Conservation (phyloP, 2,329 filamentous ascomycete genomes). For the Fusarium keratoplasticum region DNA sequence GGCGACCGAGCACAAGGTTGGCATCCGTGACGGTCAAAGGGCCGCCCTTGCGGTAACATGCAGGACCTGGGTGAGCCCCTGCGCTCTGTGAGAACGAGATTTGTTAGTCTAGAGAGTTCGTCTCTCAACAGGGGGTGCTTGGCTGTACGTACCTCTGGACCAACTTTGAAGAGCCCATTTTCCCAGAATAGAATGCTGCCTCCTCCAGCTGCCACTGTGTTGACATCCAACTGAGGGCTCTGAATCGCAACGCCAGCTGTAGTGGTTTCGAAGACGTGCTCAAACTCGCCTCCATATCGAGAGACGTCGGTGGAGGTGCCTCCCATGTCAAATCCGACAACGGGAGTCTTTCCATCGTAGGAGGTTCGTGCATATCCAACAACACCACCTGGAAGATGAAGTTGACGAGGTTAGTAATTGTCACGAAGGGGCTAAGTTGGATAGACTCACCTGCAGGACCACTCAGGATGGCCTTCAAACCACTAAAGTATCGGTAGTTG, state of each 20-base stretch:
- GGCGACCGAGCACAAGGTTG: conserved; percentile 73
- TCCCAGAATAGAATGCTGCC: conserved; percentile 70
- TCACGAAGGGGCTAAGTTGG: conserved; percentile 71
- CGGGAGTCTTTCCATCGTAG: conserved; percentile 73
- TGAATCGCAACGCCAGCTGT: conserved; percentile 77
- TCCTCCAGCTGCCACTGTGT: conserved; percentile 69
- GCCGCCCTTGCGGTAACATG: conserved; percentile 76
- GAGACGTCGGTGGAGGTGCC: conserved; percentile 80
- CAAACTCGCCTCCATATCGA: conserved; percentile 74
- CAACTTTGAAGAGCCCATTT: conserved; percentile 77
- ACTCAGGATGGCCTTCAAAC: conserved; percentile 33
- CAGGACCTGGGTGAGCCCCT: conserved; percentile 74
- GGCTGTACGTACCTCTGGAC: conserved; percentile 54
- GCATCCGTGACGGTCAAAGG: conserved; percentile 78
- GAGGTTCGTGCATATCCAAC: conserved; percentile 77
- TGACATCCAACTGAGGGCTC: conserved; percentile 78
- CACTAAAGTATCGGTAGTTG: conserved; percentile 38
- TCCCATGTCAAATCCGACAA: conserved; percentile 62
- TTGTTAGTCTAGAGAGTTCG: not conserved
- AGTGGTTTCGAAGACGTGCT: conserved; percentile 78
- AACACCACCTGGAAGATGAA: conserved; percentile 75
- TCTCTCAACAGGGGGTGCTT: not conserved
- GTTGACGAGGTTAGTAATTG: conserved; percentile 67
- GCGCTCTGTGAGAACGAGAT: not conserved
- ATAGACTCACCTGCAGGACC: conserved; percentile 52